A percentile compares a stretch with the other conserved stretches of the same genome.
Evolutionary conservation across 768 basidiomycete genomes (phyloP).

Genomic region (Hemileccinum impolitum): DNA sequence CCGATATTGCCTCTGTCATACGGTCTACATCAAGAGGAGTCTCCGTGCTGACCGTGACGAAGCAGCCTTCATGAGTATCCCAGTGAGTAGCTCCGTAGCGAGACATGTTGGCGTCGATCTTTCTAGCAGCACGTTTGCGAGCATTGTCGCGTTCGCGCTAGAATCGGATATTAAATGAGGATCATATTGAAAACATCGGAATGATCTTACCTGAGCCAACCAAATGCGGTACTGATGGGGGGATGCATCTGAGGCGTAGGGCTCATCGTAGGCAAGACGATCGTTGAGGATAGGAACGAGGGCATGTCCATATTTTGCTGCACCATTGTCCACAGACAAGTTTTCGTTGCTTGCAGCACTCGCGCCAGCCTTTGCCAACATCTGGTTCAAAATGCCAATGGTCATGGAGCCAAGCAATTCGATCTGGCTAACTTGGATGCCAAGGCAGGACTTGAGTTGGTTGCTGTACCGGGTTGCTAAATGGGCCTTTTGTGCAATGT

Average conservation of each 20-base stretch:
- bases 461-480: constrained; percentile 30
- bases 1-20: constrained; percentile 25
- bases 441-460: constrained; percentile 26
- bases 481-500: background rate
- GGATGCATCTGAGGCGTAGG: constrained; percentile 28
- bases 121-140: constrained; percentile 25
- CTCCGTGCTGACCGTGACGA: constrained; percentile 18
- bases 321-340: constrained; percentile 19
- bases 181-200: background rate
- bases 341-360: constrained; percentile 5
- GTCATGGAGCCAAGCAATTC: constrained; percentile 26
- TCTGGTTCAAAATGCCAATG: constrained; percentile 23
- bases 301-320: constrained; percentile 27
- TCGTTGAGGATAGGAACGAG: constrained; percentile 30
- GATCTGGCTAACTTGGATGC: constrained; percentile 25
- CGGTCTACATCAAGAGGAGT: constrained; percentile 25
- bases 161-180: background rate
- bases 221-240: constrained; percentile 29
- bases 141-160: constrained; percentile 29
- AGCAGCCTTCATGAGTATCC: constrained; percentile 30
- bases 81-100: constrained; percentile 33
- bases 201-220: constrained; percentile 27
- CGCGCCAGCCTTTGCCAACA: constrained; percentile 17
- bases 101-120: constrained; percentile 31
- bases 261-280: constrained; percentile 30